Evolutionary conservation across 1,284 basidiomycete species (phyloP), one percentile per base, ranked within the genome.

Genomic region (Irpex rosettiformis): DNA sequence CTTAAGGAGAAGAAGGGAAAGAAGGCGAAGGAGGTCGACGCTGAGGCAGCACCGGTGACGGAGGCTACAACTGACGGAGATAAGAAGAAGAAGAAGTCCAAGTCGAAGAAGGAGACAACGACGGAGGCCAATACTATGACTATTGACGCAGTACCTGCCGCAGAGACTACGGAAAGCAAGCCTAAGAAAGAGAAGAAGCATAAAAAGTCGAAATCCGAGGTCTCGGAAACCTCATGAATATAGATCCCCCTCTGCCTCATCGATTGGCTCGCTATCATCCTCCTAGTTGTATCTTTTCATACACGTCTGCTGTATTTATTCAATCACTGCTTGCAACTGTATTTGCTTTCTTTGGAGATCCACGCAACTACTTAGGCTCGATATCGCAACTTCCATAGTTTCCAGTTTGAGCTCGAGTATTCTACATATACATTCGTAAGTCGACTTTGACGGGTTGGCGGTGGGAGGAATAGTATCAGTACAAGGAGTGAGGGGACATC

Each of bases 1-100:
- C 8, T 10, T 7, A 33, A 72, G 61, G 93, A 93, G 69, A 88
- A 92, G 68, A 93, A 93, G 67, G 80, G 80, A 25, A 94, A 93
- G 68, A 94, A 94, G 67, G 80, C 80, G 25, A 94, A 91, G 91
- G 79, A 73, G 33, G 33, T 8, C 16, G 33, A 11, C 33, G 33
- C 33, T 37, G 33, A 37, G 33, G 3, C 33, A 11, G 10, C 33
- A 8, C 11, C 10, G 33, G 33, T 37, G 48, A 65, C 88, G 57
- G 83, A 87, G 64, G 72, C 28, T 21, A n/a, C 82, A 65, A 70
- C 91, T 5, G 74, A 88, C 55, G 92, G 91, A 67, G 87, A 91
- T 65, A 92, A 93, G 67, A 79, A 79, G 25, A 93, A 59, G 55
- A 49, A 59, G 22, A 24, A 29, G 45, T 55, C 91, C 89, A 77